Evolutionary conservation across 306 rosid genomes (phyloP).

Genomic region (Vigna mungo): DNA sequence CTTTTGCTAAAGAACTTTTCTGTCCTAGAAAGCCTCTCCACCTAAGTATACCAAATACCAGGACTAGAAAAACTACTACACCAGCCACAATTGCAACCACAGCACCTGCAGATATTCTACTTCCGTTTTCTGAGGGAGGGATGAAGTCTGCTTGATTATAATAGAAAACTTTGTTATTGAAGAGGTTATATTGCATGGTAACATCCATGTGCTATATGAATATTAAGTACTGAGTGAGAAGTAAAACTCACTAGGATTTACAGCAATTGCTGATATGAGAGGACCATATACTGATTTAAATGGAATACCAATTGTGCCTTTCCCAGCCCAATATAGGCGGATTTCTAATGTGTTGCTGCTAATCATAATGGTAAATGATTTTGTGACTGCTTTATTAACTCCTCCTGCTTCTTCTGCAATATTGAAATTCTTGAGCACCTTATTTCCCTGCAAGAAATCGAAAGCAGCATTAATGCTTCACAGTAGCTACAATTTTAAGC

Average conservation of each 20-base stretch:
- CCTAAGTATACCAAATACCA: slow-evolving; percentile 49
- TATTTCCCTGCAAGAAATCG: slow-evolving; percentile 50
- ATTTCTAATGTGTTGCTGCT: slow-evolving; percentile 56
- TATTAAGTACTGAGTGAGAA: no score
- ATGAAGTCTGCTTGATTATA: slow-evolving; percentile 37
- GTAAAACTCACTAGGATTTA: slow-evolving; percentile 47
- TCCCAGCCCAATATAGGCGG: slow-evolving; percentile 70
- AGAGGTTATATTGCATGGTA: background rate
- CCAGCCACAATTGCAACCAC: slow-evolving; percentile 57
- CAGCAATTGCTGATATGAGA: slow-evolving; percentile 75
- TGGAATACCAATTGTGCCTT: slow-evolving; percentile 63
- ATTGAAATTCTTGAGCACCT: slow-evolving; percentile 56
- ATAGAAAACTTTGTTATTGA: background rate
- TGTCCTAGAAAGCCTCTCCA: slow-evolving; percentile 45
- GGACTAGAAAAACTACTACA: slow-evolving; percentile 33
- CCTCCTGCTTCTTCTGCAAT: slow-evolving; percentile 60
- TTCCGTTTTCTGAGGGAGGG: slow-evolving; percentile 41
- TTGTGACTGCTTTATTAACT: slow-evolving; percentile 37
- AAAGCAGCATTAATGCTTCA: background rate
- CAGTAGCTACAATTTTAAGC: slow-evolving; percentile 1
- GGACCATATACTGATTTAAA: slow-evolving; percentile 64
- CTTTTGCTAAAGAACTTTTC: slow-evolving; percentile 47
- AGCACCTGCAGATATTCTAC: slow-evolving; percentile 46
- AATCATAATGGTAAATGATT: slow-evolving; percentile 27
- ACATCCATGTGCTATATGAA: no score